These are phyloP conservation scores for Gnomoniopsis smithogilvyi DNA, from an alignment of 2,329 filamentous ascomycete genomes.

Conservation along the genomic window DNA sequence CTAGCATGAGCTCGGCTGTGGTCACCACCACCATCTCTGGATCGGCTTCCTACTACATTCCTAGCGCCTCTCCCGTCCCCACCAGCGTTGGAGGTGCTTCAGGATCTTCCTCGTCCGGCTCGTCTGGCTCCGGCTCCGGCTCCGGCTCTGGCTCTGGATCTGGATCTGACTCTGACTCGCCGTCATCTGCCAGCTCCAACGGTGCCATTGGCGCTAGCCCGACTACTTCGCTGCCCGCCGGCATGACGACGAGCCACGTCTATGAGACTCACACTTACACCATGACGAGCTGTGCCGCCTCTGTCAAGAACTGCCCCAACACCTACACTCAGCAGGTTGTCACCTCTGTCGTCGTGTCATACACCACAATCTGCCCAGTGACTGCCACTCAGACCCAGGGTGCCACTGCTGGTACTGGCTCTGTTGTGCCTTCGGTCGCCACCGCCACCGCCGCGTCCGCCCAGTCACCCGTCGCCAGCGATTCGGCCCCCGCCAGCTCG, in stretches of 20 bases:
- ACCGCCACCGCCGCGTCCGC: neutral
- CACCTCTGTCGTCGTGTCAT: conserved; percentile 23
- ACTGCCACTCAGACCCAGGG: conserved; percentile 17
- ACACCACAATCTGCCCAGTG: conserved; percentile 26
- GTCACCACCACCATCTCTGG: conserved; percentile 4
- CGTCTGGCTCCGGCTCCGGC: neutral
- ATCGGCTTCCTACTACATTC: neutral
- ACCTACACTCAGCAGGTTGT: conserved; percentile 25
- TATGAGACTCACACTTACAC: conserved; percentile 26
- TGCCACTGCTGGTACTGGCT: neutral
- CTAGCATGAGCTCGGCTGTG: conserved; percentile 18
- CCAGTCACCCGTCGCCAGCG: neutral
- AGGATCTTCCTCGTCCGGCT: neutral
- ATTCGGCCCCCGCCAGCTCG: neutral
- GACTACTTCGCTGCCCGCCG: conserved; percentile 5
- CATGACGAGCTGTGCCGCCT: conserved; percentile 27
- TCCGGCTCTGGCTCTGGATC: neutral
- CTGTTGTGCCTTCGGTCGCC: neutral
- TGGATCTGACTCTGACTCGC: neutral
- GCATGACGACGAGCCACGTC: conserved; percentile 23
- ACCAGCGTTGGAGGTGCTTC: neutral
- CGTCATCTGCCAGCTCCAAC: neutral
- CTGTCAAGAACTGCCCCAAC: conserved; percentile 28
- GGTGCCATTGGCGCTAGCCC: conserved; percentile 5
- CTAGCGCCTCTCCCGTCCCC: neutral